Evolutionary conservation across 306 rosid species (phyloP).

Genomic region (Hippophae gyantsensis): DNA sequence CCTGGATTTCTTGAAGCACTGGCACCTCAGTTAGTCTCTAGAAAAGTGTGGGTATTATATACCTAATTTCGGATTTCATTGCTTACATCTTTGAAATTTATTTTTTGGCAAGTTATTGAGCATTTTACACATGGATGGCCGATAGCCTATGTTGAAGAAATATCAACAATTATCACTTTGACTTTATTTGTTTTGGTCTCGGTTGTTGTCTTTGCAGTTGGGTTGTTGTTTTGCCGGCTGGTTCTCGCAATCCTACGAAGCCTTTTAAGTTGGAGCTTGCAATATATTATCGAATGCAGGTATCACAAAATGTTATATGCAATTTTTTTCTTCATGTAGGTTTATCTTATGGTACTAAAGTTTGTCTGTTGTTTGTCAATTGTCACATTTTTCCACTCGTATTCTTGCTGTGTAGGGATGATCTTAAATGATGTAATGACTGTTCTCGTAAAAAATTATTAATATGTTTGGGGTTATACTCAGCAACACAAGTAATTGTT

Average conservation of each 20-base stretch:
- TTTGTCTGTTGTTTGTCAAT: not conserved
- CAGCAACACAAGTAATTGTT: too few relatives aligned
- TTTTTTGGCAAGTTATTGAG: constrained; percentile 7
- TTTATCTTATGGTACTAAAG: not conserved
- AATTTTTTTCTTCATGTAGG: not conserved
- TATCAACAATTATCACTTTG: constrained; percentile 3
- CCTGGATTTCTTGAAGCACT: constrained; percentile 82
- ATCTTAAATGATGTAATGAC: constrained; percentile 1
- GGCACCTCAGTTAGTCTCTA: constrained; percentile 72
- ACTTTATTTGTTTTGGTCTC: constrained; percentile 8
- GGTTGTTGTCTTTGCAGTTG: constrained; percentile 52
- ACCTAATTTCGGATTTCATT: constrained; percentile 14
- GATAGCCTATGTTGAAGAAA: constrained; percentile 1
- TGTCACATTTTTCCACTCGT: not conserved
- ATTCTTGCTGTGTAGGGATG: not conserved
- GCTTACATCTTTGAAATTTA: constrained; percentile 7
- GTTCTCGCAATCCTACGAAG: constrained; percentile 46
- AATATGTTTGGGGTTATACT: too few relatives aligned
- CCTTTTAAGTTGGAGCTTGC: constrained; percentile 99
- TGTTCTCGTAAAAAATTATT: too few relatives aligned
- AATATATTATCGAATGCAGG: constrained; percentile 74
- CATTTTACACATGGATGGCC: constrained; percentile 13
- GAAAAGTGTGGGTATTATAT: constrained; percentile 61
- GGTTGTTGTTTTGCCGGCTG: constrained; percentile 79
- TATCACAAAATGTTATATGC: constrained; percentile 15